Base-by-base conservation (phyloP, 306 rosid genomes). In the Gastrolobium villosum region DNA sequence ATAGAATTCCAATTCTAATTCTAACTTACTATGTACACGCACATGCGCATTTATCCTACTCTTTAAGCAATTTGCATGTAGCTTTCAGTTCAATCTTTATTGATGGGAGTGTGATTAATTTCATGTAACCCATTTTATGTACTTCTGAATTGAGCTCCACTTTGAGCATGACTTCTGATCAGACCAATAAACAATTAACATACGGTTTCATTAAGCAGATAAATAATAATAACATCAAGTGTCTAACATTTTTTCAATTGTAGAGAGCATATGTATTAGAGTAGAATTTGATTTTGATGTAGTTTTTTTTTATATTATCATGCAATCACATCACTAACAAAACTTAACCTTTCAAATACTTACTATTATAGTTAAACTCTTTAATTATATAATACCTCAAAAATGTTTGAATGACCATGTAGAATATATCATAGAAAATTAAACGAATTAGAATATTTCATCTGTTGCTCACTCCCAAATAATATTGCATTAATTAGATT, bases 161-260 rank as follows among this genome's bases (percentile, higher is more conserved):
- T 52, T 10, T 13, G 64, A 76, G 10, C 56, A 76, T 53, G 65
- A 65, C 9, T 34, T 66, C n/a, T 55, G 4, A 41, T 32, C 34
- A 32, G 11, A 43, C 10, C n/a, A 13, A 65, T 15, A 14, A 64
- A 52, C 35, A 9, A 41, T 7, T 43, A 32, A 34, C 50, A 6
- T 8, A 7, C 26, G 26, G 3, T 35, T 50, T 14, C 9, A 13
- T 65, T 26, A 43, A 20, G 7, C 4, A 65, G 10, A 3, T 32
- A 11, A 36, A 13, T 5, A 35, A 1, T n/a, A 32, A 32, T 20
- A 20, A 20, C 26, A 20, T 4, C 9, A 31, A 36, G 53, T 43
- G 4, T 41, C 37, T 20, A 20, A 41, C 34, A 20, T 20, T 20
- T 20, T 20, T 20, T 20, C 26, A 20, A 41, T 65, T 10, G 52